Evolutionary conservation across 179 eudicot species (phyloP).

Genomic region (Beta lomatogona): DNA sequence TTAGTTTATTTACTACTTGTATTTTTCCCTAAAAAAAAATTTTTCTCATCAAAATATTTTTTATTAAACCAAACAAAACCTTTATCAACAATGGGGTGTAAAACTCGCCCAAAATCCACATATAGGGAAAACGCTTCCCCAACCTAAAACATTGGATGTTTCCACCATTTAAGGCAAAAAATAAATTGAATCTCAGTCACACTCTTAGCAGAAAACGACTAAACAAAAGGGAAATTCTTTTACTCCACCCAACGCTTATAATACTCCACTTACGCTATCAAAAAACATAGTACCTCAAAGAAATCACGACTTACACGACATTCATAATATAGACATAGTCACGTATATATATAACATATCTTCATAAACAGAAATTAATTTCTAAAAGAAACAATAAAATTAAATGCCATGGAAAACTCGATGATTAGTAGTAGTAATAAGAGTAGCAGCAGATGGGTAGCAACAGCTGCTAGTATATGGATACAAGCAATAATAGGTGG

Average conservation of each 20-base stretch:
- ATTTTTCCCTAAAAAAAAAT: too few relatives aligned
- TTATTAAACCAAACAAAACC: too few relatives aligned
- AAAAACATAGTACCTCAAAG: background rate
- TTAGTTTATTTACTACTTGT: too few relatives aligned
- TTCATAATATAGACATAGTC: background rate
- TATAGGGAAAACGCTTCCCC: too few relatives aligned
- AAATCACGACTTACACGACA: slow-evolving; percentile 3
- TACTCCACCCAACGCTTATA: slow-evolving; percentile 13
- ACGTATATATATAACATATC: background rate
- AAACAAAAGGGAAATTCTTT: slow-evolving; percentile 7
- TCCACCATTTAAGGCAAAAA: background rate
- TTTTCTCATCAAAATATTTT: too few relatives aligned
- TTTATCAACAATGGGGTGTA: too few relatives aligned
- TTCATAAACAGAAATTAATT: background rate
- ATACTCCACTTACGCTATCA: background rate
- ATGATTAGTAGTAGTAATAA: background rate
- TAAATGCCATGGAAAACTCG: background rate
- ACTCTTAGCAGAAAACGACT: background rate
- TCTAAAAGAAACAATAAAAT: background rate
- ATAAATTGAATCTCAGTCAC: background rate
- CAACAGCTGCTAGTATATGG: slow-evolving; percentile 73
- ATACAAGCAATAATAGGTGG: slow-evolving; percentile 76
- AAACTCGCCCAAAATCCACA: too few relatives aligned
- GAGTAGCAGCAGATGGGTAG: slow-evolving; percentile 47
- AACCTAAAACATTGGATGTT: too few relatives aligned